Base-by-base conservation (phyloP, 116 monocot genomes). In the Posidonia oceanica region DNA sequence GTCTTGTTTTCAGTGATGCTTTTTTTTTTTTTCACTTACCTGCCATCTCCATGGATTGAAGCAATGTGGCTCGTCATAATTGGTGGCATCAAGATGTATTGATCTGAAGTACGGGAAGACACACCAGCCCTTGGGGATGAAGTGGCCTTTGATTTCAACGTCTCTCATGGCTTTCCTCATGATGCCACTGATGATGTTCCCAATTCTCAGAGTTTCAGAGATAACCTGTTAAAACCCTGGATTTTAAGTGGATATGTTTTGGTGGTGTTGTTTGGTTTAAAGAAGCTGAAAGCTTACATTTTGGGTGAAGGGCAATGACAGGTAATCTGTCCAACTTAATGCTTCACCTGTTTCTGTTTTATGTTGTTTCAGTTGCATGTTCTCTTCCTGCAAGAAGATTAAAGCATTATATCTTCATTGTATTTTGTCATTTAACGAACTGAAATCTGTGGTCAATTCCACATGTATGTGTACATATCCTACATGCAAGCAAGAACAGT, bases 31-130 rank as follows among this genome's bases (percentile, higher is more conserved):
- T 29, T 29, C 29, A 29, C 29, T 29, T 58, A 16, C 58, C 80
- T 95, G 86, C 95, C 95, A 95, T 63, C 95, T 77, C 95, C 95
- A 95, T 63, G 95, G 95, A 77, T 95, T 84, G 78, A 91, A 95
- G 67, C 74, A 64, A 80, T 80, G 79, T 21, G 91, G 77, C 8
- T 95, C 86, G 8, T 81, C 80, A 39, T 95, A 91, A 55, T 81
- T 54, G 52, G 36, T 16, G 5, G 77, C 75, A 51, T 95, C 95
- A n/a, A 95, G 88, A 70, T 95, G 95, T 60, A 91, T 81, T 6
- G 95, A 95, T 69, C 95, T 73, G 55, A 95, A 95, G 74, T 95
- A 95, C n/a, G 82, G 80, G 73, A 95, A 81, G 11, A 95, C 86
- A 52, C 95, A 95, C 95, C 95, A 95, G 3, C 83, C 95, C 61